These are phyloP conservation scores for Phialophora expanda DNA, from an alignment of 2,329 filamentous ascomycete genomes.

Conservation along the genomic window DNA sequence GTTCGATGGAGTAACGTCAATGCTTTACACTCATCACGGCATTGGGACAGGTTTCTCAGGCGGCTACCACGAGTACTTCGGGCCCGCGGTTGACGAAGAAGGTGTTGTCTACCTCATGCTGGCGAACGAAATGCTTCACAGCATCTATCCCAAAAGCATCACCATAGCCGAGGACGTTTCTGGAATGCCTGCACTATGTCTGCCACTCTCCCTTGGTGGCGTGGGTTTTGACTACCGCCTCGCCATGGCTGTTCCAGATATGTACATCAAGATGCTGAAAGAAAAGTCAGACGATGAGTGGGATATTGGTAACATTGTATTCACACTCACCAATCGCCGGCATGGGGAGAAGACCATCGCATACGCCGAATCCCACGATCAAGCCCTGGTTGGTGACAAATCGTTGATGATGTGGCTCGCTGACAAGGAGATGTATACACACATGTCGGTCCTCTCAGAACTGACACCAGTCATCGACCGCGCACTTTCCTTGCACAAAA, in stretches of 20 bases:
- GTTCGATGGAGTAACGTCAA: constrained; percentile 97
- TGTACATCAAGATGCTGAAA: constrained; percentile 99
- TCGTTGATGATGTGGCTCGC: constrained; percentile 97
- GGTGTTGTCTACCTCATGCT: constrained; percentile 94
- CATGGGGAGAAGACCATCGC: constrained; percentile 98
- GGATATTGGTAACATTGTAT: constrained; percentile 84
- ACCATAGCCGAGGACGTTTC: constrained; percentile 97
- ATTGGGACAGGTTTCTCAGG: constrained; percentile 99
- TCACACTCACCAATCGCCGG: constrained; percentile 87
- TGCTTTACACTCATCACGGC: constrained; percentile 94
- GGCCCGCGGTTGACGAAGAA: constrained; percentile 84
- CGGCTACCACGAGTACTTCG: constrained; percentile 98
- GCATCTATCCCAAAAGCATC: constrained; percentile 84
- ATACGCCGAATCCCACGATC: constrained; percentile 95
- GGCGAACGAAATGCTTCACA: constrained; percentile 93
- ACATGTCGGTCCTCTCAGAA: constrained; percentile 88
- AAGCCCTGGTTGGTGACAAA: constrained; percentile 97
- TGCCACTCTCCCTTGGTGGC: constrained; percentile 82
- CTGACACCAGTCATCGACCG: constrained; percentile 87
- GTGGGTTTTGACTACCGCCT: constrained; percentile 97
- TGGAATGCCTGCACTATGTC: constrained; percentile 95
- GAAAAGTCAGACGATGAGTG: constrained; percentile 89
- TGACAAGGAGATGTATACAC: constrained; percentile 94
- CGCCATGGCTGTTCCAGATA: constrained; percentile 95
- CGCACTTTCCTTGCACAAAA: constrained; percentile 91